Base-by-base conservation (phyloP, 495 filamentous ascomycete genomes). In the Aspergillus kassunensis region DNA sequence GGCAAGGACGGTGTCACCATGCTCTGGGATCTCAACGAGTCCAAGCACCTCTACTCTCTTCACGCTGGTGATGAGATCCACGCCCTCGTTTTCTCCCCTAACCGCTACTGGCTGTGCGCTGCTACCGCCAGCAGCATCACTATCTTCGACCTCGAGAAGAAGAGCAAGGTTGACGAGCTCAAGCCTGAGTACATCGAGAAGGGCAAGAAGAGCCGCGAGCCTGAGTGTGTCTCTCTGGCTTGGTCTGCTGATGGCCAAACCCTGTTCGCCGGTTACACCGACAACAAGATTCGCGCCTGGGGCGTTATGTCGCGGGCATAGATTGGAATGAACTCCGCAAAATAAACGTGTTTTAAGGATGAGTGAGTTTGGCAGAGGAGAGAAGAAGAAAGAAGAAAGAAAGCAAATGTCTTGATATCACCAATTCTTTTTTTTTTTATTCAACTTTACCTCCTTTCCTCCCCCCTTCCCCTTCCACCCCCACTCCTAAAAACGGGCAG, bases 81-180 rank as follows among this genome's bases (percentile, higher is more conserved):
- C 78, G 95, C 93, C 62, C 92, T 99, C 64, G 95, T 97, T 75
- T 99, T 99, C 89, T 97, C 92, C 39, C 93, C 95, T 69, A 99
- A 99, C 88, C 86, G 93, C 66, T 99, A 99, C 90, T 99, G 93
- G 93, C 85, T 99, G 55, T 99, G 93, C 84, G 93, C 93, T 67
- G 93, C 93, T 67, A 99, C 93, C 53, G 80, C 88, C 68, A 88
- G 81, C 79, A 88, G 82, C 81, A 97, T 99, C 84, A 97, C 96
- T 84, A 97, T 99, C 81, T 99, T 99, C 78, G 93, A 99, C 72
- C 84, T 99, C 62, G 93, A 99, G 89, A 99, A 99, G 91, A 97
- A 99, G 90, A 92, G 87, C 85, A 97, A 97, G 86, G 93, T 99
- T 59, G 93, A 99, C 65, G 93, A 97, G 84, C 83, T 99, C 73